A percentile compares a stretch with the other conserved stretches of the same genome.
Evolutionary conservation across 345 rosid species (phyloP).

Genomic region (Acer yangbiense): DNA sequence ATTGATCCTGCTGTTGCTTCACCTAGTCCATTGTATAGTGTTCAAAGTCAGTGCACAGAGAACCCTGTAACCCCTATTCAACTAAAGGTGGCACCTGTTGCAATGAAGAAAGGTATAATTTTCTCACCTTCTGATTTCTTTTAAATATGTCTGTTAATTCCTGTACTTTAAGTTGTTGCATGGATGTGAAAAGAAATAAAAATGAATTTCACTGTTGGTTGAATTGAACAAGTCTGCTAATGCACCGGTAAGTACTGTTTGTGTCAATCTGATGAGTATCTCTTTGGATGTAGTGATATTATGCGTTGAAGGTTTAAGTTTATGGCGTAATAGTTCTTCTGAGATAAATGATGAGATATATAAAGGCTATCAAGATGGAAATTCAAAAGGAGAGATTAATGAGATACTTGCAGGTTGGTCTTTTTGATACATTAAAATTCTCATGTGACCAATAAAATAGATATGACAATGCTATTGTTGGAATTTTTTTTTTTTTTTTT

Average conservation of each 20-base stretch:
- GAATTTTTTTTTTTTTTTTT: background rate
- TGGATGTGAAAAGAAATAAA: too few species aligned
- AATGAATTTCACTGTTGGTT: too few species aligned
- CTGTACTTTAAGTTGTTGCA: background rate
- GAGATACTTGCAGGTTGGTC: slow-evolving; percentile 77
- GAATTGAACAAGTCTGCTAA: too few species aligned
- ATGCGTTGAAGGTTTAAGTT: slow-evolving; percentile 58
- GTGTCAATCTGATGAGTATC: background rate
- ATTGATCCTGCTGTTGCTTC: slow-evolving; percentile 68
- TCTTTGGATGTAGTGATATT: slow-evolving; percentile 34
- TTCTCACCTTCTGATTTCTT: slow-evolving; percentile 11
- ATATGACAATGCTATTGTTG: slow-evolving; percentile 9
- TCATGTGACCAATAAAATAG: slow-evolving; percentile 8
- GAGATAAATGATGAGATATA: slow-evolving; percentile 73
- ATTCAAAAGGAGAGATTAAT: slow-evolving; percentile 54
- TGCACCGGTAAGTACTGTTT: slow-evolving; percentile 2
- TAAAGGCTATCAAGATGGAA: slow-evolving; percentile 70
- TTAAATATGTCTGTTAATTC: background rate
- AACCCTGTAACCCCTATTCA: slow-evolving; percentile 41
- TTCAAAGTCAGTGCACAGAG: slow-evolving; percentile 57
- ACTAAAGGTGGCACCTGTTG: slow-evolving; percentile 19
- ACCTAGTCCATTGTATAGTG: slow-evolving; percentile 48
- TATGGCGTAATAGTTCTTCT: slow-evolving; percentile 69
- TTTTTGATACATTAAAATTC: slow-evolving; percentile 15
- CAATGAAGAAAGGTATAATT: slow-evolving; percentile 43